Evolutionary conservation across 2,329 filamentous ascomycete species (phyloP).

Genomic region (Paecilomyces formosus): DNA sequence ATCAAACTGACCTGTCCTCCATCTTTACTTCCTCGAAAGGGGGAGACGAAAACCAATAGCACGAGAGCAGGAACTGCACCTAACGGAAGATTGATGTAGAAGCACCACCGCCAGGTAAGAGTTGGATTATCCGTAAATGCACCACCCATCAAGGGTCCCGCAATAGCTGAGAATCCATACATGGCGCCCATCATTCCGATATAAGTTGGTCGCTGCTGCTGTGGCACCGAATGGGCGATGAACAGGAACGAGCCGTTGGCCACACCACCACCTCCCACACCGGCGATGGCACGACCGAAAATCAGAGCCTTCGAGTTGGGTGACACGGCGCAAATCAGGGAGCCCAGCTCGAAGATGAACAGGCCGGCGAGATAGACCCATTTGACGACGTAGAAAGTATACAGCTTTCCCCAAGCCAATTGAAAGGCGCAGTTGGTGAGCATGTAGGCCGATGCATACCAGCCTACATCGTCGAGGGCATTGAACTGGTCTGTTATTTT

Average conservation of each 20-base stretch:
- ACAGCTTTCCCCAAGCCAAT: conserved; percentile 31
- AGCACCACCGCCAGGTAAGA: too few relatives aligned
- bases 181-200: conserved; percentile 9
- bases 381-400: conserved; percentile 33
- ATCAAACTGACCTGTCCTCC: too few relatives aligned
- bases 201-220: conserved; percentile 19
- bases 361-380: conserved; percentile 21
- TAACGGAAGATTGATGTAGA: too few relatives aligned
- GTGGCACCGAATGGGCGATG: conserved; percentile 25
- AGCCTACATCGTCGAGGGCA: conserved; percentile 25
- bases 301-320: conserved; percentile 20
- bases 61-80: too few relatives aligned
- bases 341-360: conserved; percentile 22
- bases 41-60: too few relatives aligned
- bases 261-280: conserved; percentile 26
- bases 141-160: conserved; percentile 9
- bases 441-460: conserved; percentile 28
- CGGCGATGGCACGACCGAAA: conserved; percentile 28
- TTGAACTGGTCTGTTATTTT: conserved; percentile 28
- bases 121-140: not conserved
- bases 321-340: conserved; percentile 19
- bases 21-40: too few relatives aligned
- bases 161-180: conserved; percentile 10
- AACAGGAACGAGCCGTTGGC: conserved; percentile 30
- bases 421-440: conserved; percentile 20